Evolutionary conservation across 2,329 filamentous ascomycete genomes (phyloP).

Genomic region (Delphinella strobiligena): DNA sequence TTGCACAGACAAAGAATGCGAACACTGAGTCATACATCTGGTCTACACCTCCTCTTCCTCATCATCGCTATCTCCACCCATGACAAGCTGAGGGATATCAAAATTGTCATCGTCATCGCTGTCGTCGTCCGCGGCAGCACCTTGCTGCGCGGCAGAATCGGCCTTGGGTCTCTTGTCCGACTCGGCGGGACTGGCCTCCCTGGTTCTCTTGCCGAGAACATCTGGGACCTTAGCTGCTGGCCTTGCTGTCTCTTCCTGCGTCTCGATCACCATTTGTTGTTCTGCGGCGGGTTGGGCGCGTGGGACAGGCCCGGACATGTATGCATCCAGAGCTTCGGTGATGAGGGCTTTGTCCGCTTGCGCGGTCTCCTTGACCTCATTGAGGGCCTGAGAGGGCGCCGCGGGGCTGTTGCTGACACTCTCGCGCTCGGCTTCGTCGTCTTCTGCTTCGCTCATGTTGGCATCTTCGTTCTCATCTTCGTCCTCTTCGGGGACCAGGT

Average conservation of each 20-base stretch:
- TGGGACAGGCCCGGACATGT: too few species aligned
- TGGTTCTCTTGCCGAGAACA: background rate
- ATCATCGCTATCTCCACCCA: slow-evolving; percentile 19
- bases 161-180: slow-evolving; percentile 3
- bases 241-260: too few species aligned
- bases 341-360: background rate
- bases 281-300: too few species aligned
- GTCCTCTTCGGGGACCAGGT: slow-evolving; percentile 12
- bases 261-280: too few species aligned
- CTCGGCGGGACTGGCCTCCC: background rate
- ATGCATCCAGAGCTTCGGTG: too few species aligned
- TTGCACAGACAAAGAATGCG: too few species aligned
- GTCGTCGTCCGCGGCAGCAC: slow-evolving; percentile 6
- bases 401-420: background rate
- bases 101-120: slow-evolving; percentile 21
- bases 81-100: slow-evolving; percentile 22
- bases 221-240: too few species aligned
- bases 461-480: slow-evolving; percentile 11
- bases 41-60: slow-evolving; percentile 13
- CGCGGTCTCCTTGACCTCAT: background rate
- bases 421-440: background rate
- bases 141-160: background rate
- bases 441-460: background rate
- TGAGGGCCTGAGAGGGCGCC: background rate
- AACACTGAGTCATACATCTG: background rate